These are phyloP conservation scores for Globisporangium ultimum DNA, from an alignment of 352 stramenopile species.

Conservation along the genomic window DNA sequence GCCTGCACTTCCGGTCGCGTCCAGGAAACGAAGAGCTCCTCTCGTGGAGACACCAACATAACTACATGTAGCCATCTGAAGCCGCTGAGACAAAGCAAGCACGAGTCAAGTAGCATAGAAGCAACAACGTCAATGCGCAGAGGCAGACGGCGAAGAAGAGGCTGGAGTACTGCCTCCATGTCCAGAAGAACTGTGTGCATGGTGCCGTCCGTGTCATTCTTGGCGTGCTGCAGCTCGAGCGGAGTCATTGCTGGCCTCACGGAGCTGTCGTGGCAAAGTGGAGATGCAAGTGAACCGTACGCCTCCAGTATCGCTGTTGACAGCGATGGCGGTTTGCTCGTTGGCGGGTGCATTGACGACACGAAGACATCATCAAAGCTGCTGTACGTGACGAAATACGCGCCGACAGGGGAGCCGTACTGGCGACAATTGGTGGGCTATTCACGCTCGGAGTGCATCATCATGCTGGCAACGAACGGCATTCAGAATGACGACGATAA, in stretches of 20 bases:
- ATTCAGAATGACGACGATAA: constrained; percentile 4
- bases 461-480: background rate
- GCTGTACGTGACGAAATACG: constrained; percentile 14
- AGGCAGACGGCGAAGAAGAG: background rate
- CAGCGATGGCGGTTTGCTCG: background rate
- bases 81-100: too few relatives aligned
- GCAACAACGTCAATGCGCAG: background rate
- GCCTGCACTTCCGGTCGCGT: background rate
- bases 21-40: background rate
- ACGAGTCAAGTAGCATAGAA: background rate
- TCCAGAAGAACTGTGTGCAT: background rate
- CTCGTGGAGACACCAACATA: background rate
- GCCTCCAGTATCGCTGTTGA: constrained; percentile 1
- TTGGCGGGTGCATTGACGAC: constrained; percentile 3
- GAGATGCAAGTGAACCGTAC: background rate
- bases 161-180: background rate
- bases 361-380: background rate
- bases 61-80: background rate
- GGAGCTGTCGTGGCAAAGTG: background rate
- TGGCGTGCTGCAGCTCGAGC: background rate
- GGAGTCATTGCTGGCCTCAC: constrained; percentile 1
- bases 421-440: constrained; percentile 1
- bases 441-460: background rate
- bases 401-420: constrained; percentile 8
- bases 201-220: background rate